Evolutionary conservation across 331 rosid species (phyloP).

Genomic region (Spiraea crenata): DNA sequence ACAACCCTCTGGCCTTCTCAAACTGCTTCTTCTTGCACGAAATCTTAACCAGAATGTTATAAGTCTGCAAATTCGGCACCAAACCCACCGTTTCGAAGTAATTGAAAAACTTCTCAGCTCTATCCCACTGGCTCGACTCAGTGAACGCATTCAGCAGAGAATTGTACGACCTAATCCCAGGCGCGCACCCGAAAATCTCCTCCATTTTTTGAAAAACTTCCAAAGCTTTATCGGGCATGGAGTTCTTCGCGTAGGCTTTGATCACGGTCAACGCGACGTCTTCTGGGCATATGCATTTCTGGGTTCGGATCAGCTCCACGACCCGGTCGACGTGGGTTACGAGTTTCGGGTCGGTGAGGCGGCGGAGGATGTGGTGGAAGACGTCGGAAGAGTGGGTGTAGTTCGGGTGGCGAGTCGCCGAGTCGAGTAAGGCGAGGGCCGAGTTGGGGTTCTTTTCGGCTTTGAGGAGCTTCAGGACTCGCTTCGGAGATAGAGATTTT

Average conservation of each 20-base stretch:
- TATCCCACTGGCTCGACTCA: conserved; percentile 68
- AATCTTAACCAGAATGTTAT: conserved; percentile 64
- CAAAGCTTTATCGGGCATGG: conserved; percentile 70
- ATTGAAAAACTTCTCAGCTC: conserved; percentile 53
- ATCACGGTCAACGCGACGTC: conserved; percentile 67
- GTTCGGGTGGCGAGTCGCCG: conserved; percentile 48
- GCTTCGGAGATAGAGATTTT: conserved; percentile 54
- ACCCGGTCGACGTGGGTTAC: conserved; percentile 43
- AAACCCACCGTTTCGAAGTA: conserved; percentile 55
- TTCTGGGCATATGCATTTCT: conserved; percentile 59
- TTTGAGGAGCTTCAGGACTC: conserved; percentile 64
- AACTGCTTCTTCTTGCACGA: conserved; percentile 68
- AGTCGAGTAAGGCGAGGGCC: conserved; percentile 69
- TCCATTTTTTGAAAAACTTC: conserved; percentile 59
- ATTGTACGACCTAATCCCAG: conserved; percentile 62
- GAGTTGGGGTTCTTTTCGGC: conserved; percentile 51
- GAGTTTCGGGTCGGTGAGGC: conserved; percentile 47
- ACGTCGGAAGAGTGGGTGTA: conserved; percentile 50
- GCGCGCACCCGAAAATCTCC: conserved; percentile 63
- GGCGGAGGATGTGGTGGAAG: conserved; percentile 71
- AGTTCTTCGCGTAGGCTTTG: conserved; percentile 68
- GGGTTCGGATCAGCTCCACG: conserved; percentile 45
- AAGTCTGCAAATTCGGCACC: conserved; percentile 63
- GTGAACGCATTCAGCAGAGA: conserved; percentile 70
- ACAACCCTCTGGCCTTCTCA: conserved; percentile 58